Conservation (phyloP, 176 grass and related monocot species). For the Cocos nucifera region DNA sequence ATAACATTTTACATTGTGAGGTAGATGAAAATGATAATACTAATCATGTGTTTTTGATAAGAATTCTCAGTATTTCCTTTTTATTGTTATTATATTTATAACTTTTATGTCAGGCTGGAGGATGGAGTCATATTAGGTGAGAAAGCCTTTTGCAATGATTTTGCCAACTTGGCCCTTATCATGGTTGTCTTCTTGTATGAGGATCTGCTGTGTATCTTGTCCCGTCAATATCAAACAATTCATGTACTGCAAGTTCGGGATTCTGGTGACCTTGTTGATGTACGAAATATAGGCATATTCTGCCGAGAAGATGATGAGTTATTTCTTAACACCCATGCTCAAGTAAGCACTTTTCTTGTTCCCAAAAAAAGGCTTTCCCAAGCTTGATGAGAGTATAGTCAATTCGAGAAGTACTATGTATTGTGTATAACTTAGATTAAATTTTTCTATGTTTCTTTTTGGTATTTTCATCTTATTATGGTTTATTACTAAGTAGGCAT, state of each 20-base stretch:
- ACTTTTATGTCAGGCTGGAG: conserved; percentile 59
- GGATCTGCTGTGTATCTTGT: conserved; percentile 80
- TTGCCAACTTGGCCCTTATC: conserved; percentile 71
- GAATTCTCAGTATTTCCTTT: conserved; percentile 9
- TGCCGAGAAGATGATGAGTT: conserved; percentile 85
- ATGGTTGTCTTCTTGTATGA: conserved; percentile 90
- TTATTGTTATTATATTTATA: conserved; percentile 21
- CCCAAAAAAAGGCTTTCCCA: background rate
- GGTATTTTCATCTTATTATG: no score
- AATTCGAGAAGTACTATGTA: background rate
- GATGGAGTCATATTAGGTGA: conserved; percentile 68
- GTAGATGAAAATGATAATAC: conserved; percentile 17
- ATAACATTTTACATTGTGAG: conserved; percentile 96
- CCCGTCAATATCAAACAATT: conserved; percentile 84
- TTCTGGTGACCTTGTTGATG: conserved; percentile 81
- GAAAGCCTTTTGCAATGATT: conserved; percentile 88
- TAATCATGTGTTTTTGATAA: no score
- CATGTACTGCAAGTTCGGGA: conserved; percentile 87
- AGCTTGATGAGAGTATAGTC: background rate
- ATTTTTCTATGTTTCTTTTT: no score
- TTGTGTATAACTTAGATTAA: no score
- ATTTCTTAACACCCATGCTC: conserved; percentile 83
- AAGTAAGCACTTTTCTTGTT: conserved; percentile 22
- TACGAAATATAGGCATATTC: conserved; percentile 69
- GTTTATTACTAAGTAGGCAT: no score